These are phyloP conservation scores for Dactylellina haptotyla DNA, from an alignment of 2,329 filamentous ascomycete genomes.

Conservation along the genomic window DNA sequence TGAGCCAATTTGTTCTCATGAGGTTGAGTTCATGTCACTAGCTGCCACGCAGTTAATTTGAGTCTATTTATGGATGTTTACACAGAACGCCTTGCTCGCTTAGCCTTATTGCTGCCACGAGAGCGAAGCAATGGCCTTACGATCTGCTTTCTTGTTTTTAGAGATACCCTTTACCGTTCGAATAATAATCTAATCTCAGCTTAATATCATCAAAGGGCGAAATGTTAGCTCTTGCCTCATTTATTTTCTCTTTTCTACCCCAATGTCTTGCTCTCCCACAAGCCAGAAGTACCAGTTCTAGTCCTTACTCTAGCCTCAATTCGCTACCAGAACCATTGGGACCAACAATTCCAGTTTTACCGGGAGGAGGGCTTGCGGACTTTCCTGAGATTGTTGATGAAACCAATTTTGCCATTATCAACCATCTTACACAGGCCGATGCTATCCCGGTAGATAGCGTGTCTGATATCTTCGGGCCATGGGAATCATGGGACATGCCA, in stretches of 20 bases:
- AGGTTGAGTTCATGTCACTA: background rate
- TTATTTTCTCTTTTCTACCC: constrained; percentile 1
- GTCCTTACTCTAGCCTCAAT: background rate
- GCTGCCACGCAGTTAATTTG: constrained; percentile 14
- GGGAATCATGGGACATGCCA: background rate
- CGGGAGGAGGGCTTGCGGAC: background rate
- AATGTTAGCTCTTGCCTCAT: constrained; percentile 1
- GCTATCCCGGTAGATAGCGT: background rate
- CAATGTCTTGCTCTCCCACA: constrained; percentile 9
- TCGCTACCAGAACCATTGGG: background rate
- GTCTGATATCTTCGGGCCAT: background rate
- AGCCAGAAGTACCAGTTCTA: background rate
- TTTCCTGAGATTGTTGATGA: constrained; percentile 30
- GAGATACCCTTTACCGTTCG: too few species aligned
- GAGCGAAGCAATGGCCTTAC: too few species aligned
- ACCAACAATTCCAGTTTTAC: background rate
- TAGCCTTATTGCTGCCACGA: too few species aligned
- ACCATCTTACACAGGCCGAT: background rate
- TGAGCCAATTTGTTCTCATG: constrained; percentile 6
- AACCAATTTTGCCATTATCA: constrained; percentile 4
- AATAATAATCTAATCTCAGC: too few species aligned
- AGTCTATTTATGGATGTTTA: constrained; percentile 5
- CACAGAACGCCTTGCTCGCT: background rate
- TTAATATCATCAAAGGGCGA: too few species aligned
- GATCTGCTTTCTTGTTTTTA: too few species aligned